phyloP scores from a whole-genome alignment of 139 green algal genomes.

The Zygnema cylindricum region DNA sequence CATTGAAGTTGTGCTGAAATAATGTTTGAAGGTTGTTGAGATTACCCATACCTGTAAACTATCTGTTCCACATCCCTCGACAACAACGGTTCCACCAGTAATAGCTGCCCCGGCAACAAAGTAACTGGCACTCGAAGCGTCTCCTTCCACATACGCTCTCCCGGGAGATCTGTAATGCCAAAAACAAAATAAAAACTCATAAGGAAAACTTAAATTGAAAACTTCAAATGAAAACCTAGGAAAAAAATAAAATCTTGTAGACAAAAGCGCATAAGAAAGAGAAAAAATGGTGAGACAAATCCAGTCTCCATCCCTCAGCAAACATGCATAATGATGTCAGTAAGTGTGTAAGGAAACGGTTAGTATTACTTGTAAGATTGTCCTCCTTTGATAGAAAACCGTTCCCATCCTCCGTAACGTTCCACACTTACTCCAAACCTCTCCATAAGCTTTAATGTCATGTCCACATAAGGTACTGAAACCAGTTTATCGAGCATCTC shows the following conservation, averaged over 20 bases:
- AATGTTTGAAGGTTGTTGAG: not conserved
- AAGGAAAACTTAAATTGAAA: too few species aligned
- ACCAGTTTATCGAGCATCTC: constrained; percentile 93
- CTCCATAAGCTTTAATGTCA: constrained; percentile 98
- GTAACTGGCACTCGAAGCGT: constrained; percentile 86
- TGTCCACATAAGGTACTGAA: constrained; percentile 95
- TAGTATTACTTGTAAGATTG: constrained; percentile 84
- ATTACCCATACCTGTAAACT: constrained; percentile 74
- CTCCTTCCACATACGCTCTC: constrained; percentile 93
- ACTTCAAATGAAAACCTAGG: too few species aligned
- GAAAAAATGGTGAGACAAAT: not conserved
- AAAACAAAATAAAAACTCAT: not conserved
- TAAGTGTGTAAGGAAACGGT: too few species aligned
- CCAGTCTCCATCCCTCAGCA: too few species aligned
- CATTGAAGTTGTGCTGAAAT: not conserved
- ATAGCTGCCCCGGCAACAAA: constrained; percentile 95
- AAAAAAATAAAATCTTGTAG: too few species aligned
- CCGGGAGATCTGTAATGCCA: constrained; percentile 65
- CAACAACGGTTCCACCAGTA: constrained; percentile 85
- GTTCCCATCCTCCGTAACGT: constrained; percentile 33
- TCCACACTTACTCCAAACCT: constrained; percentile 65
- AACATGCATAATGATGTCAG: too few species aligned
- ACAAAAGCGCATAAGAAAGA: not conserved
- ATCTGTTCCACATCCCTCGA: constrained; percentile 93
- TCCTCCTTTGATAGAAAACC: constrained; percentile 53